Percentiles rank a stretch among this genome's conserved stretches.
Evolutionary conservation across 352 stramenopile genomes (phyloP).

Genomic region (Phytophthora brassicae): DNA sequence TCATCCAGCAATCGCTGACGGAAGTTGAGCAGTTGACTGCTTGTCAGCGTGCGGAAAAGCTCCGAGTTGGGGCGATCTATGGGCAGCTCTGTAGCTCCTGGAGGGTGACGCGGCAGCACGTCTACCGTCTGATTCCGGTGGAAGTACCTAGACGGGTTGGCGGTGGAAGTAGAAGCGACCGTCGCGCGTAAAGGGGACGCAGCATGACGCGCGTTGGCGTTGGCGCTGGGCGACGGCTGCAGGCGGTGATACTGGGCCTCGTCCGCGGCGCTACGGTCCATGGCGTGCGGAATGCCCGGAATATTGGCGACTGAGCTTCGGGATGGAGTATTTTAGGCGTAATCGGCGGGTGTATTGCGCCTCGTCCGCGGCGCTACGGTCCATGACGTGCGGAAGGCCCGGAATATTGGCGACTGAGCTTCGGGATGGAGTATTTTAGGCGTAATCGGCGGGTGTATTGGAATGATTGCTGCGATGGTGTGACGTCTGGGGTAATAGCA

Average conservation of each 20-base stretch:
- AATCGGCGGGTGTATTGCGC: constrained; percentile 34
- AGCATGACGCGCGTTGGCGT: background rate
- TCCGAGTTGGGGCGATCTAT: constrained; percentile 56
- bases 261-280: constrained; percentile 25
- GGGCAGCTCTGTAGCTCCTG: constrained; percentile 25
- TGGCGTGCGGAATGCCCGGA: constrained; percentile 4
- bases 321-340: constrained; percentile 11
- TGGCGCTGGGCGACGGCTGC: constrained; percentile 26
- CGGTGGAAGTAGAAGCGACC: constrained; percentile 5
- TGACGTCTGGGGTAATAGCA: background rate
- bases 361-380: constrained; percentile 19
- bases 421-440: constrained; percentile 1
- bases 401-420: constrained; percentile 25
- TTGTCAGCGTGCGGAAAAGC: constrained; percentile 75
- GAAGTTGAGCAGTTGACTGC: constrained; percentile 58
- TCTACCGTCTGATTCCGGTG: constrained; percentile 78
- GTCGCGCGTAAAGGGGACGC: constrained; percentile 14
- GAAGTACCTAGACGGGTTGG: constrained; percentile 44
- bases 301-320: constrained; percentile 22
- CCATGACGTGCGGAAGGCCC: constrained; percentile 13
- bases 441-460: constrained; percentile 12
- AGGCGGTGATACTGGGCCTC: constrained; percentile 32
- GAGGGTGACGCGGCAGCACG: constrained; percentile 47
- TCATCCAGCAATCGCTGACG: constrained; percentile 62
- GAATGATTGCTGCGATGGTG: constrained; percentile 14